phyloP scores from a whole-genome alignment of 2,329 filamentous ascomycete genomes.

The Onygenales sp. region DNA sequence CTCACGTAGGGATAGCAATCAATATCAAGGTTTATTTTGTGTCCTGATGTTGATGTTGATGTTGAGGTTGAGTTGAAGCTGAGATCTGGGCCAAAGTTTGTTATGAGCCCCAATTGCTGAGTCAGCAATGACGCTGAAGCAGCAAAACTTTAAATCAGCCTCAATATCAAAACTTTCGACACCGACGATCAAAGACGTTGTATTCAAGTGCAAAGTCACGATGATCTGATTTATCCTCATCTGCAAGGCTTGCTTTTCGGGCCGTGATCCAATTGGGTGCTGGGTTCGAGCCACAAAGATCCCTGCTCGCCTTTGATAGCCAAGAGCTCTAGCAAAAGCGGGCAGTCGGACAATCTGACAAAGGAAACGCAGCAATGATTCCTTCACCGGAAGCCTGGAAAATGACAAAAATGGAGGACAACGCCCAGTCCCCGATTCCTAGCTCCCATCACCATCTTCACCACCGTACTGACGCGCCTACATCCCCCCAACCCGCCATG shows the following conservation, averaged over 20 bases:
- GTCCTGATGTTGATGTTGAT: too few species aligned
- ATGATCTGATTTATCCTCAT: neutral
- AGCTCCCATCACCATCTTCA: constrained; percentile 11
- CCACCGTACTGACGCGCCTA: constrained; percentile 6
- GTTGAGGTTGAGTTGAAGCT: too few species aligned
- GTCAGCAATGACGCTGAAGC: too few species aligned
- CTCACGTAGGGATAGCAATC: too few species aligned
- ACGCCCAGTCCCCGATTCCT: constrained; percentile 11
- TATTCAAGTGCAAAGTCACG: neutral
- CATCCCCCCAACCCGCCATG: constrained; percentile 12
- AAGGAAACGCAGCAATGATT: neutral
- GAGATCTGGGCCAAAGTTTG: too few species aligned
- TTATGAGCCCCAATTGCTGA: too few species aligned
- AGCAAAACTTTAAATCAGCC: too few species aligned
- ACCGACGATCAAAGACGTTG: too few species aligned
- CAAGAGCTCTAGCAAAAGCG: neutral
- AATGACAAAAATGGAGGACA: neutral
- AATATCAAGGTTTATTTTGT: too few species aligned
- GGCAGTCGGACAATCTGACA: neutral
- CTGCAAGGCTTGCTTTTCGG: neutral
- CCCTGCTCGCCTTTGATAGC: neutral
- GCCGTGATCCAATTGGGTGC: neutral
- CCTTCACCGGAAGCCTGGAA: neutral
- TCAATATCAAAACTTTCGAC: too few species aligned
- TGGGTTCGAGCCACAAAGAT: neutral